These are phyloP conservation scores for Tylopilus felleus DNA, from an alignment of 768 basidiomycete species.

Conservation along the genomic window DNA sequence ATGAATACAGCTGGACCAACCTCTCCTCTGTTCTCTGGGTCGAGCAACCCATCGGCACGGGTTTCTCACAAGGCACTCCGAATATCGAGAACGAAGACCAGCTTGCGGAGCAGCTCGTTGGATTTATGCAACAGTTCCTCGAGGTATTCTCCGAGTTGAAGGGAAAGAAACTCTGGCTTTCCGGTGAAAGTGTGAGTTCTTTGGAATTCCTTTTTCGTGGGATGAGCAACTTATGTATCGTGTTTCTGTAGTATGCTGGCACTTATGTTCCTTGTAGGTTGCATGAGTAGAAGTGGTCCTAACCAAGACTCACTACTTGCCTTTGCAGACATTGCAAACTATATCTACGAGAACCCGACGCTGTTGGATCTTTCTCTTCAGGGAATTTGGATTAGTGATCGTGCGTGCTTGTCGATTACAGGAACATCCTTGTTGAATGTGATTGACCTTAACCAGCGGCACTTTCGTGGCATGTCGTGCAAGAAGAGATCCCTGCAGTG, in stretches of 20 bases:
- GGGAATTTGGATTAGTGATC: slow-evolving; percentile 72
- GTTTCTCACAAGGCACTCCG: slow-evolving; percentile 68
- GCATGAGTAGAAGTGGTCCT: neutral
- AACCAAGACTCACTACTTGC: neutral
- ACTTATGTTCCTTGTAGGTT: slow-evolving; percentile 58
- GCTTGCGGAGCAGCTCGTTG: slow-evolving; percentile 51
- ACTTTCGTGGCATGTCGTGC: slow-evolving; percentile 61
- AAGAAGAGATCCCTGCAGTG: slow-evolving; percentile 68
- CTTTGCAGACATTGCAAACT: slow-evolving; percentile 70
- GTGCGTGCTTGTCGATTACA: slow-evolving; percentile 37
- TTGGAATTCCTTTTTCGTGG: neutral
- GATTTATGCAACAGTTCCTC: slow-evolving; percentile 72
- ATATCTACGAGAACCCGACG: slow-evolving; percentile 58
- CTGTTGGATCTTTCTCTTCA: slow-evolving; percentile 55
- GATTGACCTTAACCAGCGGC: slow-evolving; percentile 36
- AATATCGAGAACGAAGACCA: slow-evolving; percentile 57
- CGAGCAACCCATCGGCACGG: slow-evolving; percentile 79
- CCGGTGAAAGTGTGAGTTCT: slow-evolving; percentile 68
- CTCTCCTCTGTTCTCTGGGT: slow-evolving; percentile 71
- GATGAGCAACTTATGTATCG: neutral
- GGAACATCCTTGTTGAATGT: neutral
- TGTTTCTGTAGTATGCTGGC: slow-evolving; percentile 58
- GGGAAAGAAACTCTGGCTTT: slow-evolving; percentile 64
- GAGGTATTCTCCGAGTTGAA: slow-evolving; percentile 72
- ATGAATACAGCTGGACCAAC: slow-evolving; percentile 77